Evolutionary conservation across 805 yeast species (phyloP).

Genomic region (Cyberlindnera maclurae): DNA sequence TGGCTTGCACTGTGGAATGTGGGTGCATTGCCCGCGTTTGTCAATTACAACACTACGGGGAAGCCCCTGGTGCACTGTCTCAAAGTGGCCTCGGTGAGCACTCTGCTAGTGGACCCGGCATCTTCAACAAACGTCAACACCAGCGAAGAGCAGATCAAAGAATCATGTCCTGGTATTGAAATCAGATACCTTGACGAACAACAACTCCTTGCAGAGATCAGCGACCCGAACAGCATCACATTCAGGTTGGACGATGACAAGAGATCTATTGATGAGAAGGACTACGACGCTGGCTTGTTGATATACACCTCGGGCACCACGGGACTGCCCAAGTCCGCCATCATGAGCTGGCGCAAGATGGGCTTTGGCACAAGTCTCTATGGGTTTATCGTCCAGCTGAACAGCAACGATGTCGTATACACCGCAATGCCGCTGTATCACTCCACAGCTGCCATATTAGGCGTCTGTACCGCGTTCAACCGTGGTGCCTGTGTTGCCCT

Average conservation of each 20-base stretch:
- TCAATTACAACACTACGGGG: constrained; percentile 74
- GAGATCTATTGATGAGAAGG: constrained; percentile 52
- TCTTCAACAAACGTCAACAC: constrained; percentile 46
- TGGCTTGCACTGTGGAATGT: constrained; percentile 89
- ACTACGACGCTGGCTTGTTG: constrained; percentile 58
- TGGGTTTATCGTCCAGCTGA: constrained; percentile 59
- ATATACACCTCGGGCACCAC: constrained; percentile 94
- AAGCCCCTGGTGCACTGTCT: constrained; percentile 76
- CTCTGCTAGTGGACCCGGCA: constrained; percentile 70
- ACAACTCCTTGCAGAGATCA: constrained; percentile 34
- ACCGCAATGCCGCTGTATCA: constrained; percentile 96
- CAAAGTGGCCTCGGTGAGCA: constrained; percentile 53
- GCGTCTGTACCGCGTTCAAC: constrained; percentile 61
- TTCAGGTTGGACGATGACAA: constrained; percentile 48
- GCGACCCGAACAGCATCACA: constrained; percentile 35
- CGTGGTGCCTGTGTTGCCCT: constrained; percentile 73
- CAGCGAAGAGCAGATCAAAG: constrained; percentile 37
- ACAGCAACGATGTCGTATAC: constrained; percentile 51
- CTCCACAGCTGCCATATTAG: constrained; percentile 86
- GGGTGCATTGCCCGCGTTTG: constrained; percentile 83
- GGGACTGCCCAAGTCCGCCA: constrained; percentile 90
- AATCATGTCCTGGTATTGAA: constrained; percentile 31
- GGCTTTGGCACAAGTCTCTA: constrained; percentile 64
- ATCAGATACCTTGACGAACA: constrained; percentile 47
- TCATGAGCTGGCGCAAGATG: constrained; percentile 85